These are phyloP conservation scores for Talaromyces pinophilus DNA, from an alignment of 2,329 filamentous ascomycete species.

Conservation along the genomic window DNA sequence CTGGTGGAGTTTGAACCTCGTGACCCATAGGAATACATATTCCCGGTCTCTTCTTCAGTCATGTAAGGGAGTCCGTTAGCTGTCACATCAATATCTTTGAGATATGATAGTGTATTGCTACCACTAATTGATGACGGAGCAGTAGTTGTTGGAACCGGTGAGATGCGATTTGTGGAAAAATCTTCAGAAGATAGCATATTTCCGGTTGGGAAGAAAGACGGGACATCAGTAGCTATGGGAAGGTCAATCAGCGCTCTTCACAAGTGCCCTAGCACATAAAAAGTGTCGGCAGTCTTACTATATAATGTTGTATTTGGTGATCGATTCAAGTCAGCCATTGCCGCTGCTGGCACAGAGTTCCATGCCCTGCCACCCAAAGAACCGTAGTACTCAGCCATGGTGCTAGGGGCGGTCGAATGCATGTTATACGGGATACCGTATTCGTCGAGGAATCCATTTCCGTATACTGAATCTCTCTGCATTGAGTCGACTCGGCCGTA, in stretches of 20 bases:
- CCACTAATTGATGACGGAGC: conserved; percentile 24
- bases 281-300: conserved; percentile 29
- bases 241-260: conserved; percentile 30
- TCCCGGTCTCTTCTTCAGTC: not conserved
- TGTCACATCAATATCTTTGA: not conserved
- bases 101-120: conserved; percentile 23
- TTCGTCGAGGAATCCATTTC: conserved; percentile 38
- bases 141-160: conserved; percentile 39
- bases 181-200: conserved; percentile 30
- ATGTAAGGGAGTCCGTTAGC: not conserved
- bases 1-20: not conserved
- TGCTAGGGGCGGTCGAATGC: conserved; percentile 39
- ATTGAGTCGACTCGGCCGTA: conserved; percentile 28
- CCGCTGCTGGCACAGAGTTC: conserved; percentile 28
- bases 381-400: conserved; percentile 32
- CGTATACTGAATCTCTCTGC: conserved; percentile 28
- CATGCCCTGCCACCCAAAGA: conserved; percentile 36
- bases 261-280: not conserved
- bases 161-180: conserved; percentile 34
- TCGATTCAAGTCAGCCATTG: conserved; percentile 24
- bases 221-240: conserved; percentile 31
- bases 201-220: conserved; percentile 30
- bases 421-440: conserved; percentile 27
- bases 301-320: conserved; percentile 31
- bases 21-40: not conserved